Evolutionary conservation across 139 green algal genomes (phyloP).

Genomic region (Coelastrella sp.): DNA sequence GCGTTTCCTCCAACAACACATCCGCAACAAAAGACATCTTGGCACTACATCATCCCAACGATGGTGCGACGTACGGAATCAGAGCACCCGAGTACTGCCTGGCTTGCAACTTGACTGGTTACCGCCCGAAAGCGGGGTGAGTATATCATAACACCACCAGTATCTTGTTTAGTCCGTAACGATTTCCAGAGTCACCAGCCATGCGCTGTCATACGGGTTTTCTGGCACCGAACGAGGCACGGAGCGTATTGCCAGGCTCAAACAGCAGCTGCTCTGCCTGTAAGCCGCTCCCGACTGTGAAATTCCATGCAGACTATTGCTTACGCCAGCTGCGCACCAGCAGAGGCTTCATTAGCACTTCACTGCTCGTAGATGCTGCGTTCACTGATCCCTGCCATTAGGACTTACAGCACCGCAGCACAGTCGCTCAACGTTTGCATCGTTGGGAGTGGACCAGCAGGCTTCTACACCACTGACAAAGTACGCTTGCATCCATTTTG

Average conservation of each 20-base stretch:
- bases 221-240: too few relatives aligned
- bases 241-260: too few relatives aligned
- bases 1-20: slow-evolving; percentile 21
- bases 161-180: too few relatives aligned
- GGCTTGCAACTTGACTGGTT: background rate
- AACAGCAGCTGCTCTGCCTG: too few relatives aligned
- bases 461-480: slow-evolving; percentile 88
- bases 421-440: slow-evolving; percentile 75
- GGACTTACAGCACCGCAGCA: background rate
- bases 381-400: background rate
- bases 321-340: background rate
- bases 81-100: background rate
- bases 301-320: too few relatives aligned
- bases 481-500: slow-evolving; percentile 48
- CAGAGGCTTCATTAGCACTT: background rate
- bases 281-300: too few relatives aligned
- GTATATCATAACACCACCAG: too few relatives aligned
- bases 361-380: background rate
- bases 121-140: too few relatives aligned
- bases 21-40: slow-evolving; percentile 41
- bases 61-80: too few relatives aligned
- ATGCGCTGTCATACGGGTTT: too few relatives aligned
- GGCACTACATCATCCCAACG: background rate
- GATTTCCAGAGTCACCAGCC: too few relatives aligned
- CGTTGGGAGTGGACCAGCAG: slow-evolving; percentile 90